Percentiles rank a stretch among this genome's conserved stretches.
phyloP scores from a whole-genome alignment of 768 basidiomycete genomes.

The Mycena rebaudengoi region DNA sequence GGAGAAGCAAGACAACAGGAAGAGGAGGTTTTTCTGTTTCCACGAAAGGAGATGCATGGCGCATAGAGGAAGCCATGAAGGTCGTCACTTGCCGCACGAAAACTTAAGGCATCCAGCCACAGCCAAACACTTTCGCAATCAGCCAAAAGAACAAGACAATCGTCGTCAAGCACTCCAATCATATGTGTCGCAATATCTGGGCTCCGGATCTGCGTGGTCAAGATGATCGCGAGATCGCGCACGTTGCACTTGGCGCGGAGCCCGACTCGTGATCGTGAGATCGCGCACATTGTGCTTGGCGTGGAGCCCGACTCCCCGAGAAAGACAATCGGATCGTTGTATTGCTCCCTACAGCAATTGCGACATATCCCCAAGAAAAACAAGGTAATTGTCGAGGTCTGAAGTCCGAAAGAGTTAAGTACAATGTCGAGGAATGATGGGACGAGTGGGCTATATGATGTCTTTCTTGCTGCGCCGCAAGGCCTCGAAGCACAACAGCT shows the following conservation, averaged over 20 bases:
- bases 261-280: not conserved
- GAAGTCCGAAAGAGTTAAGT: conserved; percentile 4
- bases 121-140: not conserved
- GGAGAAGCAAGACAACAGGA: conserved; percentile 13
- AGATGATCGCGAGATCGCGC: not conserved
- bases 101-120: conserved; percentile 3
- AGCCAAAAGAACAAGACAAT: not conserved
- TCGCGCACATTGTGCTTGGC: not conserved
- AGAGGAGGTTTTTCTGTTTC: conserved; percentile 15
- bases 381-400: conserved; percentile 1
- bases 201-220: conserved; percentile 4
- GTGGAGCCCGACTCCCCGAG: not conserved
- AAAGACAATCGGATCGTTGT: conserved; percentile 13
- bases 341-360: conserved; percentile 13
- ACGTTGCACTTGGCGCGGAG: not conserved
- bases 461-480: conserved; percentile 9
- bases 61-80: conserved; percentile 6
- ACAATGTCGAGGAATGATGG: not conserved
- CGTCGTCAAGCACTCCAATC: not conserved
- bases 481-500: conserved; percentile 8
- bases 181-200: not conserved
- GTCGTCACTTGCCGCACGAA: conserved; percentile 2
- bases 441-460: conserved; percentile 3
- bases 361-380: not conserved
- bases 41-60: conserved; percentile 16